Evolutionary conservation across 768 basidiomycete genomes (phyloP).

Genomic region (Trametes cinnabarina): DNA sequence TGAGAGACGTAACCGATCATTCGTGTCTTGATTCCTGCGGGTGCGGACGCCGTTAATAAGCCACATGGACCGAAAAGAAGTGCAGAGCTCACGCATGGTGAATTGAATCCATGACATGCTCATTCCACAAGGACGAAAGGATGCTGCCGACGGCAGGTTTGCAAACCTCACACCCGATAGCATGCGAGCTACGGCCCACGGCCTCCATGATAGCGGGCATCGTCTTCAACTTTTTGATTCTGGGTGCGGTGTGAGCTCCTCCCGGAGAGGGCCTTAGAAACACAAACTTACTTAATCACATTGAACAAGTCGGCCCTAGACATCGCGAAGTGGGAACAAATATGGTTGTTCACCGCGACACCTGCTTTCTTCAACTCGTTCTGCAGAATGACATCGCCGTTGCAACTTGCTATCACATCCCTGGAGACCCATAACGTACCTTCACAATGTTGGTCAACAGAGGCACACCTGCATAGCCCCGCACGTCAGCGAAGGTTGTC

Average conservation of each 20-base stretch:
- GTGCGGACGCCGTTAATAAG: not conserved
- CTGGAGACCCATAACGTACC: slow-evolving; percentile 14
- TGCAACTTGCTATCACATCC: slow-evolving; percentile 18
- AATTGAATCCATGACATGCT: slow-evolving; percentile 57
- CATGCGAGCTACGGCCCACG: slow-evolving; percentile 44
- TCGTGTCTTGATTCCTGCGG: slow-evolving; percentile 61
- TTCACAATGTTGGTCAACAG: slow-evolving; percentile 46
- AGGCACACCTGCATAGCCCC: slow-evolving; percentile 46
- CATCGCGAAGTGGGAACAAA: slow-evolving; percentile 67
- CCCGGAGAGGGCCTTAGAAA: not conserved
- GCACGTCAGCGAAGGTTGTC: not conserved
- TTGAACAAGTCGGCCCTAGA: slow-evolving; percentile 66
- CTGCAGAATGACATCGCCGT: slow-evolving; percentile 35
- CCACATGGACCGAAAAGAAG: not conserved
- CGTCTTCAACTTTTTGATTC: slow-evolving; percentile 59
- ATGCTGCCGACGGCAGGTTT: slow-evolving; percentile 63
- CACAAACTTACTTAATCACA: slow-evolving; percentile 43
- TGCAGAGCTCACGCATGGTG: slow-evolving; percentile 49
- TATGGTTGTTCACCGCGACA: slow-evolving; percentile 50
- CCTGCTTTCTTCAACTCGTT: slow-evolving; percentile 69
- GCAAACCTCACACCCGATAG: slow-evolving; percentile 71
- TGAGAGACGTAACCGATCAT: slow-evolving; percentile 40
- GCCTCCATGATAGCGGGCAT: slow-evolving; percentile 52
- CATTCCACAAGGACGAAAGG: slow-evolving; percentile 55
- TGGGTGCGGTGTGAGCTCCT: slow-evolving; percentile 16